Conservation (phyloP, 1,284 basidiomycete species). For the Anthracocystis panici-leucophaei region DNA sequence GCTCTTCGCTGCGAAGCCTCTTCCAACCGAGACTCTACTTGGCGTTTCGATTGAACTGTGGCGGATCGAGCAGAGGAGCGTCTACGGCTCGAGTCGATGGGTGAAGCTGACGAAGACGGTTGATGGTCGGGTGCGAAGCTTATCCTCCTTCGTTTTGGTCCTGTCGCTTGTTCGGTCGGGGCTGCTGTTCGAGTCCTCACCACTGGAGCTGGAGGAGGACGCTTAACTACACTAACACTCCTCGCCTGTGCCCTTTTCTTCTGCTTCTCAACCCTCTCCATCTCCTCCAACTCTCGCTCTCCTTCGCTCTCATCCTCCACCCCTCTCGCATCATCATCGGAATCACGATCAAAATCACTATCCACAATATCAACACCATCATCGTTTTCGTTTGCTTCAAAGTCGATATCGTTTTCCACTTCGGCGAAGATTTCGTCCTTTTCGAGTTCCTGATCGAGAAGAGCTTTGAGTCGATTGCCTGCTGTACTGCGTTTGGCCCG, state of each 20-base stretch:
- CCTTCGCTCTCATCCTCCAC: conserved; percentile 47
- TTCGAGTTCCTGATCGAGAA: conserved; percentile 64
- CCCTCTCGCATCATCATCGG: conserved; percentile 48
- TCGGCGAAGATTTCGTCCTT: conserved; percentile 65
- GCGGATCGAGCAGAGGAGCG: conserved; percentile 42
- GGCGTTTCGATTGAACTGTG: conserved; percentile 60
- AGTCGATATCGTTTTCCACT: conserved; percentile 63
- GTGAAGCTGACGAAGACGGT: conserved; percentile 1
- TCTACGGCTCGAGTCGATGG: neutral
- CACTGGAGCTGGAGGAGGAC: conserved; percentile 6
- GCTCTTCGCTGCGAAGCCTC: conserved; percentile 78
- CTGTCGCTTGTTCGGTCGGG: neutral
- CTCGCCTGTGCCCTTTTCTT: conserved; percentile 27
- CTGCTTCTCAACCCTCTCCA: conserved; percentile 49
- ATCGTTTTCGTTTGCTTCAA: conserved; percentile 54
- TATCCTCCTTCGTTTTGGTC: conserved; percentile 33
- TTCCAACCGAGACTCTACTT: conserved; percentile 70
- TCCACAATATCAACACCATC: conserved; percentile 67
- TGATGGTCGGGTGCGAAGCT: conserved; percentile 39
- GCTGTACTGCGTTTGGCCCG: conserved; percentile 54
- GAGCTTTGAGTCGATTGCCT: conserved; percentile 60
- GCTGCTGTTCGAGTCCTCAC: neutral
- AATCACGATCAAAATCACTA: conserved; percentile 62
- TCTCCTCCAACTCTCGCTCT: conserved; percentile 53
- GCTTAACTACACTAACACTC: conserved; percentile 21